Evolutionary conservation across 805 yeast species (phyloP).

Genomic region (Candida ficus): DNA sequence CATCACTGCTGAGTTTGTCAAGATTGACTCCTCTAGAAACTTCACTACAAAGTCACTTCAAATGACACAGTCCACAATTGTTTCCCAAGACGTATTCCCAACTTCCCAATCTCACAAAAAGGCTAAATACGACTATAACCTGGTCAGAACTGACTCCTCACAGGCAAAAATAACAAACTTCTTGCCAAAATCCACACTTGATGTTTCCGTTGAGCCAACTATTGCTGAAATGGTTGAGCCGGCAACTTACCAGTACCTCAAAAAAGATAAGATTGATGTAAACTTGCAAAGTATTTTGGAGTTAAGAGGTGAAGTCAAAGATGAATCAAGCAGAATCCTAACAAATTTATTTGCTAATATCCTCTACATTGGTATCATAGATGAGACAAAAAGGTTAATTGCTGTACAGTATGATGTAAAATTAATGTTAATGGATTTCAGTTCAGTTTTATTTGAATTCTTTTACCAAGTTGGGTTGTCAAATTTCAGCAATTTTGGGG

Average conservation of each 20-base stretch:
- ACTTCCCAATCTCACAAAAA: conserved; percentile 5
- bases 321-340: conserved; percentile 42
- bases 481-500: conserved; percentile 81
- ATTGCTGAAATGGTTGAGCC: too few relatives aligned
- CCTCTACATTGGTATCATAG: conserved; percentile 80
- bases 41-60: conserved; percentile 60
- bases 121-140: conserved; percentile 53
- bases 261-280: conserved; percentile 35
- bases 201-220: too few relatives aligned
- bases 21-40: conserved; percentile 61
- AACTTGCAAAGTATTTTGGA: conserved; percentile 54
- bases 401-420: conserved; percentile 84
- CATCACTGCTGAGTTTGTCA: conserved; percentile 46
- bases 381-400: conserved; percentile 58
- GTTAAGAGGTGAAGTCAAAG: conserved; percentile 48
- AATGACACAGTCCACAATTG: conserved; percentile 10
- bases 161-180: conserved; percentile 50
- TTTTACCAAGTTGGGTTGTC: conserved; percentile 78
- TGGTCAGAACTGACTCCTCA: conserved; percentile 66
- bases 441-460: conserved; percentile 56
- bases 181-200: conserved; percentile 16
- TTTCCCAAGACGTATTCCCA: too few relatives aligned
- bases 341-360: conserved; percentile 66
- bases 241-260: background rate
- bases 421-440: conserved; percentile 76